Percentiles rank a stretch among this genome's conserved stretches.
These are phyloP conservation scores for Pythium guiyangense DNA, from an alignment of 352 stramenopile genomes.

Conservation along the genomic window DNA sequence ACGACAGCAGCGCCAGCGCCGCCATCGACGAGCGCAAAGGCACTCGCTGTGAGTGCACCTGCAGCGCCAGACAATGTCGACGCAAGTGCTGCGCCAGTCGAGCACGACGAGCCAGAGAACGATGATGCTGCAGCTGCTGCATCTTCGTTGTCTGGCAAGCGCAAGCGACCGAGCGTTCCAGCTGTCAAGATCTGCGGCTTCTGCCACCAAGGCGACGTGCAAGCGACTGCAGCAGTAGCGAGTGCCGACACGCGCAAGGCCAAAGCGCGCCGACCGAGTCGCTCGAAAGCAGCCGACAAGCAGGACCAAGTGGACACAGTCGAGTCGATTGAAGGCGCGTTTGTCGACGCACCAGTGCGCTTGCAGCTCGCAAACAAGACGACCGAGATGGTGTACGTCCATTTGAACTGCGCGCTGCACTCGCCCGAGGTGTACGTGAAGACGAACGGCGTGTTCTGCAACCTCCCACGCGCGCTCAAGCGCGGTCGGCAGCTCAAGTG, in stretches of 20 bases:
- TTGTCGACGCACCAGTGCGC: conserved; percentile 70
- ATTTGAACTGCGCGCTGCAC: conserved; percentile 81
- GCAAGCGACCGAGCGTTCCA: conserved; percentile 9
- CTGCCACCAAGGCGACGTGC: conserved; percentile 46
- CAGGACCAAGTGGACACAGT: conserved; percentile 13
- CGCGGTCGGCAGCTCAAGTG: conserved; percentile 75
- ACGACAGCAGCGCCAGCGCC: neutral
- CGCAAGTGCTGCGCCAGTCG: conserved; percentile 3
- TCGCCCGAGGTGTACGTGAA: conserved; percentile 83
- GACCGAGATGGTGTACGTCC: conserved; percentile 61
- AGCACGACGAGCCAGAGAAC: conserved; percentile 9
- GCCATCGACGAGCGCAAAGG: neutral
- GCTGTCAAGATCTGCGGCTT: conserved; percentile 49
- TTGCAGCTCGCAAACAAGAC: conserved; percentile 67
- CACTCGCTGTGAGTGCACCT: neutral
- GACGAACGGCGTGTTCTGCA: conserved; percentile 74
- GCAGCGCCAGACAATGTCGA: neutral
- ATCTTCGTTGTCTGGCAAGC: conserved; percentile 4
- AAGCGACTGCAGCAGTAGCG: conserved; percentile 2
- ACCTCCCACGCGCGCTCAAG: conserved; percentile 71
- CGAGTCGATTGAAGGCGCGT: conserved; percentile 48
- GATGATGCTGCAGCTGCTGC: conserved; percentile 17
- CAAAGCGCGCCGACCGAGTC: conserved; percentile 14
- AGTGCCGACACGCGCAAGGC: neutral
- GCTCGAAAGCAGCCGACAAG: conserved; percentile 10